Evolutionary conservation across 176 grass and related monocot species (phyloP).

Genomic region (Rhynchospora tenuis): DNA sequence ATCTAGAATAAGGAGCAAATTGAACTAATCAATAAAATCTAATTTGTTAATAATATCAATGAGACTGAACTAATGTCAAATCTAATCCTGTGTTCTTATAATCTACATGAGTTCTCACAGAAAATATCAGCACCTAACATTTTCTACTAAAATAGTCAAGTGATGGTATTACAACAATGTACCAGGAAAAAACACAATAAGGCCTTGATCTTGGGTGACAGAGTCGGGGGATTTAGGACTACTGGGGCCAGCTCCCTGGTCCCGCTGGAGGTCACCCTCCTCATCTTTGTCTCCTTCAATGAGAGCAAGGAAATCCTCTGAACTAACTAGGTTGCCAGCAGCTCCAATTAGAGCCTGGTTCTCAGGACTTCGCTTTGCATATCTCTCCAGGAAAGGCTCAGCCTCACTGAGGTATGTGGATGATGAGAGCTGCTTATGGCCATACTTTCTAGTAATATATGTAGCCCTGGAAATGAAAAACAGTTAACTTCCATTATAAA

Average conservation of each 20-base stretch:
- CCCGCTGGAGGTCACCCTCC: slow-evolving; percentile 68
- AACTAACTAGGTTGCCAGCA: slow-evolving; percentile 74
- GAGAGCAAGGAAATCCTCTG: slow-evolving; percentile 83
- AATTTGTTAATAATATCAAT: background rate
- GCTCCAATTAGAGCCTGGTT: slow-evolving; percentile 89
- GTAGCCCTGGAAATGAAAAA: slow-evolving; percentile 55
- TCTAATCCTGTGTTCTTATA: background rate
- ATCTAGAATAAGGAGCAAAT: background rate
- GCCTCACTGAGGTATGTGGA: slow-evolving; percentile 85
- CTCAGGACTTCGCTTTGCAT: slow-evolving; percentile 64
- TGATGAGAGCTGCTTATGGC: slow-evolving; percentile 62
- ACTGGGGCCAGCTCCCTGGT: slow-evolving; percentile 37
- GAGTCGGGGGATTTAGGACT: slow-evolving; percentile 44
- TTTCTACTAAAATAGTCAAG: slow-evolving; percentile 3
- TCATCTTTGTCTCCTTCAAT: slow-evolving; percentile 74
- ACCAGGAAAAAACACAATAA: slow-evolving; percentile 97
- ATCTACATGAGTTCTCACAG: background rate
- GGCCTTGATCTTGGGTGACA: slow-evolving; percentile 73
- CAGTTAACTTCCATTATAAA: slow-evolving; percentile 12
- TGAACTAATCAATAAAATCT: background rate
- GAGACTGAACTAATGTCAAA: background rate
- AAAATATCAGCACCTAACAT: background rate
- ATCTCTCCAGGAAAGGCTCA: slow-evolving; percentile 93
- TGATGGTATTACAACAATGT: slow-evolving; percentile 11
- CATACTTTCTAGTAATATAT: slow-evolving; percentile 73